Evolutionary conservation across 768 basidiomycete species (phyloP).

Genomic region (Omphalotus guepiniiformis): DNA sequence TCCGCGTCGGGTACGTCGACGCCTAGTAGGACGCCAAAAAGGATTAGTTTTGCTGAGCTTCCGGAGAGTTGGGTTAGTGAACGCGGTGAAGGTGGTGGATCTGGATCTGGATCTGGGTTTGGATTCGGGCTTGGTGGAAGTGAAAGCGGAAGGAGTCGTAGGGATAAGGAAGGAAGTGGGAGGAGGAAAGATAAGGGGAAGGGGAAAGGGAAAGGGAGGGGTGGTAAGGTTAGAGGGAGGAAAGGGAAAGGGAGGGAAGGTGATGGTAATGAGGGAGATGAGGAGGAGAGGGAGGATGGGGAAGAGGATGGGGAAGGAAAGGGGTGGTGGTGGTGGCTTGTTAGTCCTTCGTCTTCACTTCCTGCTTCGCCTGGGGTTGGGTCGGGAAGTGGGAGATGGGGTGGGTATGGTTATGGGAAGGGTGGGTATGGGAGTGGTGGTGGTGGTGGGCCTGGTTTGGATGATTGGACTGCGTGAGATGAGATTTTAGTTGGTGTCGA

Average conservation of each 20-base stretch:
- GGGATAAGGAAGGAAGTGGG: neutral
- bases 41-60: constrained; percentile 75
- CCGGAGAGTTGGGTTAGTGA: no score
- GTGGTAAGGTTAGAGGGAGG: neutral
- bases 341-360: neutral
- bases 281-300: neutral
- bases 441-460: neutral
- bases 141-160: constrained; percentile 4
- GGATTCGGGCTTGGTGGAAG: no score
- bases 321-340: neutral
- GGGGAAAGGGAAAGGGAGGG: neutral
- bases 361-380: neutral
- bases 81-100: no score
- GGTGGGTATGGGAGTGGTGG: neutral
- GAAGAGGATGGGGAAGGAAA: neutral
- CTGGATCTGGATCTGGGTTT: no score
- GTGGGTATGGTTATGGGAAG: neutral
- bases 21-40: constrained; percentile 72
- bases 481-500: no score
- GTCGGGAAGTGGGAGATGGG: neutral
- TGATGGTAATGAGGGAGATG: constrained; percentile 1
- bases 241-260: neutral
- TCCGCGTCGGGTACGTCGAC: constrained; percentile 49
- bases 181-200: constrained; percentile 4
- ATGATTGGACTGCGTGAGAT: neutral